Conservation (phyloP, 495 filamentous ascomycete genomes). For the Cercophora scortea region DNA sequence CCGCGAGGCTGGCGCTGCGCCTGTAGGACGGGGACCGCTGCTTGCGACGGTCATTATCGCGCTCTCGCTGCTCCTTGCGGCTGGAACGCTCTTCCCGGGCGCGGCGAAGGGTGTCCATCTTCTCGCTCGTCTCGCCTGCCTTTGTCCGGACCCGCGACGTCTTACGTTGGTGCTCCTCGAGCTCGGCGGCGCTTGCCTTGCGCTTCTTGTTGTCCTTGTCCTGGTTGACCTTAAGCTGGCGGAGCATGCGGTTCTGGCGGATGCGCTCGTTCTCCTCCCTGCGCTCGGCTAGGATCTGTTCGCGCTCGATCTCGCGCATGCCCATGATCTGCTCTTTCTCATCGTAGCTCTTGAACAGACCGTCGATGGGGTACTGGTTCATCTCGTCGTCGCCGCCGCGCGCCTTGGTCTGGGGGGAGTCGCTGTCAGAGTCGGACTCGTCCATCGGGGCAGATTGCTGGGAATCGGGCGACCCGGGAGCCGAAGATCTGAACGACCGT, state of each 20-base stretch:
- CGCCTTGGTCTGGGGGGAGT: constrained; percentile 42
- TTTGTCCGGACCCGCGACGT: constrained; percentile 77
- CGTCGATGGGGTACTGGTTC: constrained; percentile 79
- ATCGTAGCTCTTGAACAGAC: constrained; percentile 67
- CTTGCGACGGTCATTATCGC: constrained; percentile 55
- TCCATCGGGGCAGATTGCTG: constrained; percentile 82
- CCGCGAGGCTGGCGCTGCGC: constrained; percentile 52
- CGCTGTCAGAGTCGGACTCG: constrained; percentile 73
- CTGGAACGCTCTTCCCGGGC: constrained; percentile 77
- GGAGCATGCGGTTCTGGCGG: constrained; percentile 76
- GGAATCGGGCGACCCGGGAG: constrained; percentile 61
- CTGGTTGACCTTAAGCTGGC: constrained; percentile 63
- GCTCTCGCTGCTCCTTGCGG: constrained; percentile 64
- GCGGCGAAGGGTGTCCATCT: constrained; percentile 76
- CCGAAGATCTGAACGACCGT: constrained; percentile 43
- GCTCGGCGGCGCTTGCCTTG: constrained; percentile 64
- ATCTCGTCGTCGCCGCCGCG: constrained; percentile 51
- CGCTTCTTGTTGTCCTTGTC: constrained; percentile 67
- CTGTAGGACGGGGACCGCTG: constrained; percentile 34
- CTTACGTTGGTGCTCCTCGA: constrained; percentile 68
- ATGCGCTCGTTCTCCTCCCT: constrained; percentile 71
- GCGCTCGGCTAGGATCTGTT: constrained; percentile 82
- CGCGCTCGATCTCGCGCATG: constrained; percentile 83
- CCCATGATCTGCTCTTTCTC: constrained; percentile 80
- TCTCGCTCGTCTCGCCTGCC: constrained; percentile 67